These are phyloP conservation scores for Phoma sp. DNA, from an alignment of 2,329 filamentous ascomycete species.

Conservation along the genomic window DNA sequence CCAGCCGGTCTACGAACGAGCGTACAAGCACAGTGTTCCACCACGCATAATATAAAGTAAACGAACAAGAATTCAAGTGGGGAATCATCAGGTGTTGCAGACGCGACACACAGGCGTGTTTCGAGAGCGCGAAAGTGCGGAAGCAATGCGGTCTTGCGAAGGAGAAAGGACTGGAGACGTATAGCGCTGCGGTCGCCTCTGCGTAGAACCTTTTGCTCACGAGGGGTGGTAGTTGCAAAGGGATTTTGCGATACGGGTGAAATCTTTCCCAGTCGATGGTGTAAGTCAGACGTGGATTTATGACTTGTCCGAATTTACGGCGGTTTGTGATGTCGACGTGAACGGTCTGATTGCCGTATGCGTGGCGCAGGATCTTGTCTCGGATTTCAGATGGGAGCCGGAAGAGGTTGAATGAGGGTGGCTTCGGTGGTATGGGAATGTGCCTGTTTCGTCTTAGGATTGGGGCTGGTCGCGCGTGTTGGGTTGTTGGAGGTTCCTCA, in stretches of 20 bases:
- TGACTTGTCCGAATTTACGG: neutral
- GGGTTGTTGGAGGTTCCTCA: neutral
- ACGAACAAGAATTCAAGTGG: neutral
- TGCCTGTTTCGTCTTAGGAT: neutral
- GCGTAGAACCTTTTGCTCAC: neutral
- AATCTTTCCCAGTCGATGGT: neutral
- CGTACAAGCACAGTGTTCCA: neutral
- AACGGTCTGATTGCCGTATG: neutral
- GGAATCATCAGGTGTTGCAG: neutral
- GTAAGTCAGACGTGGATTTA: neutral
- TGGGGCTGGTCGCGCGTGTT: too few relatives aligned
- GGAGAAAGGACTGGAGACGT: neutral
- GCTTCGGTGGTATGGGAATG: neutral
- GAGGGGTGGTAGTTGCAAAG: neutral
- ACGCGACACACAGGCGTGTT: neutral
- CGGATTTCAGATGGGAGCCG: conserved; percentile 7
- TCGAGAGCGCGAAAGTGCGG: conserved; percentile 3
- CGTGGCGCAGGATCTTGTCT: neutral
- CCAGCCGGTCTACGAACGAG: neutral
- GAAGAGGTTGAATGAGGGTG: neutral
- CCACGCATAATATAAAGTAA: too few relatives aligned
- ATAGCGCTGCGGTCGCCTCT: neutral
- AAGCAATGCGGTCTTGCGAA: neutral
- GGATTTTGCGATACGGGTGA: neutral
- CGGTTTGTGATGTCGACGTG: neutral